Conservation (phyloP, 768 basidiomycete species). For the Hericium rajendrae region DNA sequence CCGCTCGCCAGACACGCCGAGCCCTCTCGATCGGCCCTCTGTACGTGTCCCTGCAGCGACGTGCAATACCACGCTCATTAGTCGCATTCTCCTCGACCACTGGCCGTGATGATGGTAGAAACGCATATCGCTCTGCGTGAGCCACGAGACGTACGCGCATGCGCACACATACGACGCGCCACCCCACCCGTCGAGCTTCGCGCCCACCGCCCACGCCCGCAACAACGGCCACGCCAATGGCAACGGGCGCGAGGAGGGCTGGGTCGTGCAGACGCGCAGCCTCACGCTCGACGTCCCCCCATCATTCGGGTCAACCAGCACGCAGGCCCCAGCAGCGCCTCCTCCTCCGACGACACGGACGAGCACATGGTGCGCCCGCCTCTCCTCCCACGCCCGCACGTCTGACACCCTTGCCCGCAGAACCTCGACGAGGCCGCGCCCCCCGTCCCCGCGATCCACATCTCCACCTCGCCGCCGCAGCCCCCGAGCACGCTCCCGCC, state of each 20-base stretch:
- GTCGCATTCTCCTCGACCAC: neutral
- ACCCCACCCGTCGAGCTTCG: constrained; percentile 5
- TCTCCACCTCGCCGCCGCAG: constrained; percentile 10
- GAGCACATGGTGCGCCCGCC: constrained; percentile 34
- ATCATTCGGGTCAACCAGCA: neutral
- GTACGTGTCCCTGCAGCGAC: constrained; percentile 27
- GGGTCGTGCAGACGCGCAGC: constrained; percentile 62
- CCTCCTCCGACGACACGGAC: constrained; percentile 22
- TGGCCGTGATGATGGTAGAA: constrained; percentile 33
- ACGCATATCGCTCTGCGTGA: constrained; percentile 39
- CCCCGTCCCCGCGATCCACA: constrained; percentile 13
- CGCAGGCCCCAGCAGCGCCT: neutral
- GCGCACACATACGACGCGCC: constrained; percentile 18
- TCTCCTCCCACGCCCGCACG: neutral
- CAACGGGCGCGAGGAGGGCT: constrained; percentile 40
- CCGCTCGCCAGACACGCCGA: constrained; percentile 17
- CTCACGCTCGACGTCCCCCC: constrained; percentile 46
- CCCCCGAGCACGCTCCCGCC: constrained; percentile 17
- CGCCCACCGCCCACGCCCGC: constrained; percentile 17
- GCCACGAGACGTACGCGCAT: constrained; percentile 12
- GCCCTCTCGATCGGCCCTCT: constrained; percentile 40
- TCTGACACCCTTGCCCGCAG: constrained; percentile 5
- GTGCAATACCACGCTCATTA: constrained; percentile 1
- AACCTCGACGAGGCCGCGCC: constrained; percentile 6
- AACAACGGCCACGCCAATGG: constrained; percentile 4